phyloP scores from a whole-genome alignment of 306 rosid genomes.

The Vigna reflexopilosa region DNA sequence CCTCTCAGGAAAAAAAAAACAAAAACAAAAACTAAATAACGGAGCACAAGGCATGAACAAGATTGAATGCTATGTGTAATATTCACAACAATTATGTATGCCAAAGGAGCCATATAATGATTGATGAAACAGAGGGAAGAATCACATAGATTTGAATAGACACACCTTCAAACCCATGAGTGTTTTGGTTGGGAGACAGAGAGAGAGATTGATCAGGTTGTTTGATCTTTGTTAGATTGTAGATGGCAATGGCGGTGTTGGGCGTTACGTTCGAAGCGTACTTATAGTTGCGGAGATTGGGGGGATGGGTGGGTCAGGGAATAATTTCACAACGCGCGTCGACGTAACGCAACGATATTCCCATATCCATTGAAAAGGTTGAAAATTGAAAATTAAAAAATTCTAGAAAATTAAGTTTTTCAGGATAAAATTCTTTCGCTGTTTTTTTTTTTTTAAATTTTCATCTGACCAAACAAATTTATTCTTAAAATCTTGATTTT shows the following conservation, averaged over 20 bases:
- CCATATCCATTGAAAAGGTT: not conserved
- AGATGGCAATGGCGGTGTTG: not conserved
- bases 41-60: not conserved
- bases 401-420: too few species aligned
- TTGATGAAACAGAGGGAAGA: not conserved
- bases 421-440: too few species aligned
- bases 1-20: not conserved
- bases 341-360: slow-evolving; percentile 30
- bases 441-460: too few species aligned
- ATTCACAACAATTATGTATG: not conserved
- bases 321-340: slow-evolving; percentile 17
- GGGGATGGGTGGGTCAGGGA: slow-evolving; percentile 11
- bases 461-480: too few species aligned
- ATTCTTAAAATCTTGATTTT: too few species aligned
- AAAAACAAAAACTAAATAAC: not conserved
- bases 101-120: not conserved
- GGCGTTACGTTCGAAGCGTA: slow-evolving; percentile 47
- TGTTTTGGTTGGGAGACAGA: not conserved
- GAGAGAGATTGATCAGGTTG: not conserved
- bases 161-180: slow-evolving; percentile 53
- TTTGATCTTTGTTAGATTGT: not conserved
- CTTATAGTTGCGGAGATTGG: not conserved
- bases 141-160: not conserved
- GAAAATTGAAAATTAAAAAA: too few species aligned
- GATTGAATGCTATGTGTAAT: too few species aligned